Percentiles rank a stretch among this genome's conserved stretches.
Conservation (phyloP, 2,329 filamentous ascomycete species). For the Aureobasidium leucospermi region DNA sequence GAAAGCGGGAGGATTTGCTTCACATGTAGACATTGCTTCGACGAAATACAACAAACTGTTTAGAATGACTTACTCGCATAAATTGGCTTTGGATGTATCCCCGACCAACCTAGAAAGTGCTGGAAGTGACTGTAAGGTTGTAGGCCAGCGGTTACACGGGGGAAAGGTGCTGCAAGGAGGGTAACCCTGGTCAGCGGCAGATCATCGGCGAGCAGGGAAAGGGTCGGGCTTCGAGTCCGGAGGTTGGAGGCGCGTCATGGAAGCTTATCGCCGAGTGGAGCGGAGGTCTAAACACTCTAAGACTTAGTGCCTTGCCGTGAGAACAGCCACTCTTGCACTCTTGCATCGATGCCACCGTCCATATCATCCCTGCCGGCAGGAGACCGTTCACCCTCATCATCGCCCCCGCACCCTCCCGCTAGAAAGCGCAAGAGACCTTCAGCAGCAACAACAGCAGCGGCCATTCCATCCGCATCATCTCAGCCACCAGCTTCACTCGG, state of each 20-base stretch:
- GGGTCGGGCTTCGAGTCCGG: not conserved
- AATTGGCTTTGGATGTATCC: too few relatives aligned
- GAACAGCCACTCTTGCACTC: not conserved
- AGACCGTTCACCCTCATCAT: conserved; percentile 7
- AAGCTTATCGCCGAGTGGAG: conserved; percentile 10
- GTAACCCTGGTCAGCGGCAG: not conserved
- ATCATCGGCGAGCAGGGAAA: not conserved
- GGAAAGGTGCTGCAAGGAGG: not conserved
- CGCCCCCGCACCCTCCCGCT: not conserved
- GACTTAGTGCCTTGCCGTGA: not conserved
- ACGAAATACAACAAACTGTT: too few relatives aligned
- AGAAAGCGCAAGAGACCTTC: conserved; percentile 7
- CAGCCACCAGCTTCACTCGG: not conserved
- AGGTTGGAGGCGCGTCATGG: conserved; percentile 4
- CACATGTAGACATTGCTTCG: too few relatives aligned
- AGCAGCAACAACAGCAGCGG: not conserved
- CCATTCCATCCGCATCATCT: not conserved
- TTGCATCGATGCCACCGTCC: conserved; percentile 1
- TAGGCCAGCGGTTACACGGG: not conserved
- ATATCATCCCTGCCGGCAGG: conserved; percentile 1
- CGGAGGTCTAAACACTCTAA: not conserved
- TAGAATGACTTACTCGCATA: too few relatives aligned
- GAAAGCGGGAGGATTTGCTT: too few relatives aligned
- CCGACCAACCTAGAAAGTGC: too few relatives aligned
- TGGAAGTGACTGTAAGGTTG: too few relatives aligned